phyloP scores from a whole-genome alignment of 257 asterid genomes.

The Solanum okadae region DNA sequence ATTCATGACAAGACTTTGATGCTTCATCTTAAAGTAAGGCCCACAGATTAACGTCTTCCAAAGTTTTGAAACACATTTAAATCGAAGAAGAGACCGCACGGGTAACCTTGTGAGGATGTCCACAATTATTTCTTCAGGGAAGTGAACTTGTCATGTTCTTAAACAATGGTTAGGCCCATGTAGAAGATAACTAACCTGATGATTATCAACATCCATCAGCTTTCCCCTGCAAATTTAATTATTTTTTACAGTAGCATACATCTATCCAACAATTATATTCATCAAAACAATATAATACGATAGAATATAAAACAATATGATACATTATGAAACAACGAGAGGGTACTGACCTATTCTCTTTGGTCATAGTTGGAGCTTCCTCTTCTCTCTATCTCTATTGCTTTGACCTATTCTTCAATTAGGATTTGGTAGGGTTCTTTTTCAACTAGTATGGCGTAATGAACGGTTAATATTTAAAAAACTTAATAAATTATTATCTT shows the following conservation, averaged over 20 bases:
- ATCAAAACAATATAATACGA: not conserved
- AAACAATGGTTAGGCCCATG: not conserved
- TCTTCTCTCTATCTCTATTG: not conserved
- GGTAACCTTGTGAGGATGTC: not conserved
- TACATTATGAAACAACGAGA: not conserved
- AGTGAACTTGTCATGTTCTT: not conserved
- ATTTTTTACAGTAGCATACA: too few species aligned
- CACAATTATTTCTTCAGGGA: not conserved
- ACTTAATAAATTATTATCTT: too few species aligned
- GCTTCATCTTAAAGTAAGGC: not conserved
- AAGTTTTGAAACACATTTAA: not conserved
- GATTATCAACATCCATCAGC: not conserved
- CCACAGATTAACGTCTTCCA: not conserved
- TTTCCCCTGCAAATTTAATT: not conserved
- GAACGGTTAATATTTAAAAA: not conserved
- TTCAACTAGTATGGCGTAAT: too few species aligned
- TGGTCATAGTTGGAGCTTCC: not conserved
- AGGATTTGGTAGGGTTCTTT: not conserved
- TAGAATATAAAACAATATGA: not conserved
- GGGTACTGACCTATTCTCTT: not conserved
- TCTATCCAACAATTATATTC: not conserved
- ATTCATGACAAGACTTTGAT: not conserved
- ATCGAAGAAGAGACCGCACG: not conserved
- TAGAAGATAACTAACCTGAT: not conserved
- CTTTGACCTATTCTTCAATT: not conserved